These are phyloP conservation scores for Bombardia bombarda DNA, from an alignment of 495 filamentous ascomycete genomes.

Conservation along the genomic window DNA sequence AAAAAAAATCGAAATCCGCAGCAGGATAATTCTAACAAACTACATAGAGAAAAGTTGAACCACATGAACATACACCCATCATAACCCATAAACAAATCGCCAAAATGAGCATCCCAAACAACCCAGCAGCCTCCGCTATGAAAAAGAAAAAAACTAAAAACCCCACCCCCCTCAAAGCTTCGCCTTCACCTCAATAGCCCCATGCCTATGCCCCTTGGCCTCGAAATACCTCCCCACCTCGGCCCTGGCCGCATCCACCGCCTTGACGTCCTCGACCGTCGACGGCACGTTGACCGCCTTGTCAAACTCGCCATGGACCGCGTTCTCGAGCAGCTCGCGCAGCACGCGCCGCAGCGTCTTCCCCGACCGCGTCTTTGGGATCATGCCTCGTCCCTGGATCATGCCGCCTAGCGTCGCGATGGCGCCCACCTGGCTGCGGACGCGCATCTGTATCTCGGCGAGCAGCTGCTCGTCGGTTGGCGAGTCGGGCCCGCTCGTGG, in stretches of 20 bases:
- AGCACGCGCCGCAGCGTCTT: slow-evolving; percentile 80
- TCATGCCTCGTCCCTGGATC: slow-evolving; percentile 79
- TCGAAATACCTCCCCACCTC: slow-evolving; percentile 44
- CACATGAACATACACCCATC: too few relatives aligned
- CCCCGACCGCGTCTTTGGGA: slow-evolving; percentile 81
- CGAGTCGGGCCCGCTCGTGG: slow-evolving; percentile 21
- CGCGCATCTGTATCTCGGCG: slow-evolving; percentile 51
- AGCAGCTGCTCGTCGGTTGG: slow-evolving; percentile 39
- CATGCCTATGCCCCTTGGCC: slow-evolving; percentile 37
- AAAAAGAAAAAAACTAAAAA: too few relatives aligned
- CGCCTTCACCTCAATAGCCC: slow-evolving; percentile 44
- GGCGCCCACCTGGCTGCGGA: slow-evolving; percentile 78
- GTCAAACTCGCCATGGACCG: slow-evolving; percentile 41
- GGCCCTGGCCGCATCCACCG: slow-evolving; percentile 40
- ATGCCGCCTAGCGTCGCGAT: slow-evolving; percentile 81
- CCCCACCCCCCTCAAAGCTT: slow-evolving; percentile 27
- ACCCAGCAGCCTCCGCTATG: too few relatives aligned
- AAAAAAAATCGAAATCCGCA: too few relatives aligned
- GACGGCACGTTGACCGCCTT: slow-evolving; percentile 42
- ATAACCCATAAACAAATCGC: too few relatives aligned
- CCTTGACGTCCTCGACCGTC: slow-evolving; percentile 46
- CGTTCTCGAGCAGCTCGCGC: slow-evolving; percentile 70
- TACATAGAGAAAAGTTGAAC: too few relatives aligned
- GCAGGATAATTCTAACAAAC: too few relatives aligned
- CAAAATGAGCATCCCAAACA: too few relatives aligned